These are phyloP conservation scores for Buddleja alternifolia DNA, from an alignment of 257 asterid genomes.

Conservation along the genomic window DNA sequence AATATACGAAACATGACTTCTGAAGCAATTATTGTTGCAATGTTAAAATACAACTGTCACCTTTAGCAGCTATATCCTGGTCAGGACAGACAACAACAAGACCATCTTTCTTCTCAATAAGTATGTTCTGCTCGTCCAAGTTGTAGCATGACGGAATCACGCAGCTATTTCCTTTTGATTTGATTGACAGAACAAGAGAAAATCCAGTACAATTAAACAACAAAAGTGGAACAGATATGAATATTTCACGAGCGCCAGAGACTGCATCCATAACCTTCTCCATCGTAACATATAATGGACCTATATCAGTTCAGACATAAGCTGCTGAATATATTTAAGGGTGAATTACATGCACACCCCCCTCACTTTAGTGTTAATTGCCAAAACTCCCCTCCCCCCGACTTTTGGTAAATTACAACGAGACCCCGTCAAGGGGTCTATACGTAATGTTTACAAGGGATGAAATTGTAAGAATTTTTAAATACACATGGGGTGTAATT, in stretches of 20 bases:
- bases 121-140: conserved; percentile 59
- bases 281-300: conserved; percentile 71
- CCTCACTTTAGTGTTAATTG: too few species aligned
- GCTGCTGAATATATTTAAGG: too few species aligned
- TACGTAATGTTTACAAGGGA: too few species aligned
- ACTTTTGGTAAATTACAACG: too few species aligned
- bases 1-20: conserved; percentile 28
- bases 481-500: too few species aligned
- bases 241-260: conserved; percentile 94
- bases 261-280: conserved; percentile 94
- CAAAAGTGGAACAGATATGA: conserved; percentile 78
- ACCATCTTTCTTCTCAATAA: conserved; percentile 65
- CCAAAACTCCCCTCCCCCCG: too few species aligned
- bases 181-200: conserved; percentile 68
- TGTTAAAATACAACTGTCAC: conserved; percentile 30
- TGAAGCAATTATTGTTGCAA: conserved; percentile 34
- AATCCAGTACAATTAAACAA: conserved; percentile 91
- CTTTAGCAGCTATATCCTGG: conserved; percentile 51
- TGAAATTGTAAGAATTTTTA: too few species aligned
- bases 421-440: too few species aligned
- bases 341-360: too few species aligned
- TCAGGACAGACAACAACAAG: conserved; percentile 65
- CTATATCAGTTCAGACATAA: conserved; percentile 45
- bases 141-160: conserved; percentile 79
- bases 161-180: conserved; percentile 64